Conservation (phyloP, 148 eudicot genomes). For the Salicornia ramosissima region DNA sequence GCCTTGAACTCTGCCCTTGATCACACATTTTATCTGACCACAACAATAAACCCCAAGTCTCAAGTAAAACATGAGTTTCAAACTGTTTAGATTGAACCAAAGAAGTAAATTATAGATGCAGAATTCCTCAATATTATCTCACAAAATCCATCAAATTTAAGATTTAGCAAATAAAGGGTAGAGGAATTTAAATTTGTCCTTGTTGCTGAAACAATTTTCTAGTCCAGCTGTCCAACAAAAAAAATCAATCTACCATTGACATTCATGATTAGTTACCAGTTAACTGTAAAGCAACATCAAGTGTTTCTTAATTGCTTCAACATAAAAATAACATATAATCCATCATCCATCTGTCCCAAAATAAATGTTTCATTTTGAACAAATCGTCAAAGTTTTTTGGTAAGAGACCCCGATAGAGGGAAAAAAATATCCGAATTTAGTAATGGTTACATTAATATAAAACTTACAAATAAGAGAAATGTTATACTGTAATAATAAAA, state of each 20-base stretch:
- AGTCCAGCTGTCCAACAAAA: no score
- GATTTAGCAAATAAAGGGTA: background rate
- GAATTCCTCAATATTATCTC: background rate
- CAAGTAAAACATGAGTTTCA: background rate
- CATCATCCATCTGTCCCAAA: no score
- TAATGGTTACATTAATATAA: no score
- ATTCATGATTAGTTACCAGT: background rate
- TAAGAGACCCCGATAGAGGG: no score
- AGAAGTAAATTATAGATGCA: no score
- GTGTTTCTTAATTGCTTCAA: background rate
- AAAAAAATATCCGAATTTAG: no score
- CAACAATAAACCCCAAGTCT: background rate
- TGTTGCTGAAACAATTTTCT: background rate
- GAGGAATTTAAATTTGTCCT: background rate
- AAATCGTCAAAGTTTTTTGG: no score
- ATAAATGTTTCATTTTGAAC: background rate
- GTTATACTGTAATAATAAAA: no score
- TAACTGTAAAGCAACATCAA: background rate
- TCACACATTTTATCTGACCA: constrained; percentile 68
- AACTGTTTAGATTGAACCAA: background rate
- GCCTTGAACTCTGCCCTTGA: constrained; percentile 92
- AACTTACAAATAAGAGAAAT: no score
- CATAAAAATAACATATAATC: background rate
- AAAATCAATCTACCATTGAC: background rate
- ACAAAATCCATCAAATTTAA: background rate